Evolutionary conservation across 345 rosid species (phyloP).

Genomic region (Turnera subulata): DNA sequence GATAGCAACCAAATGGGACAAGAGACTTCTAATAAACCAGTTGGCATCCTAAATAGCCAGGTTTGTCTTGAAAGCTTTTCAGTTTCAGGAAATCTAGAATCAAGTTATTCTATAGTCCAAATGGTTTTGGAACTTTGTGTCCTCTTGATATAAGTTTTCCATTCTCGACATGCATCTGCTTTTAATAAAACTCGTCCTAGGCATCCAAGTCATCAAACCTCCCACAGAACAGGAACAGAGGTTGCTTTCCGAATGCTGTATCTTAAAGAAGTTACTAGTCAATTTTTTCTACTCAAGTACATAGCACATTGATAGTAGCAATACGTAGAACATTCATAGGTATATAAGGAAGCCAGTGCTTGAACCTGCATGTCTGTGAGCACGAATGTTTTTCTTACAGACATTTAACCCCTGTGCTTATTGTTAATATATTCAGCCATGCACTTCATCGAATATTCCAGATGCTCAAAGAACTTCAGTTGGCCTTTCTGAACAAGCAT

Average conservation of each 20-base stretch:
- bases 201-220: too few relatives aligned
- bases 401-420: too few relatives aligned
- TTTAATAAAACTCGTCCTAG: too few relatives aligned
- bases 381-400: too few relatives aligned
- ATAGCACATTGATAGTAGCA: not conserved
- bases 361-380: too few relatives aligned
- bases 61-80: slow-evolving; percentile 32
- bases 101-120: not conserved
- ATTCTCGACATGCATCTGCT: too few relatives aligned
- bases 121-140: not conserved
- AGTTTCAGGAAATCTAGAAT: not conserved
- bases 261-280: not conserved
- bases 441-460: slow-evolving; percentile 19
- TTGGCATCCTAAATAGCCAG: slow-evolving; percentile 30
- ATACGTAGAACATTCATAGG: too few relatives aligned
- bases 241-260: too few relatives aligned
- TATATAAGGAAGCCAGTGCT: too few relatives aligned
- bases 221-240: too few relatives aligned
- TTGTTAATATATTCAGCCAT: slow-evolving; percentile 20
- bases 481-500: slow-evolving; percentile 24
- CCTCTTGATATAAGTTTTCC: too few relatives aligned
- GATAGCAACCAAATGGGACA: slow-evolving; percentile 17
- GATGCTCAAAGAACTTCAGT: slow-evolving; percentile 27
- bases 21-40: slow-evolving; percentile 17
- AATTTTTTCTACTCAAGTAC: not conserved